Conservation (phyloP, 2,329 filamentous ascomycete genomes). For the Alternaria sp. region DNA sequence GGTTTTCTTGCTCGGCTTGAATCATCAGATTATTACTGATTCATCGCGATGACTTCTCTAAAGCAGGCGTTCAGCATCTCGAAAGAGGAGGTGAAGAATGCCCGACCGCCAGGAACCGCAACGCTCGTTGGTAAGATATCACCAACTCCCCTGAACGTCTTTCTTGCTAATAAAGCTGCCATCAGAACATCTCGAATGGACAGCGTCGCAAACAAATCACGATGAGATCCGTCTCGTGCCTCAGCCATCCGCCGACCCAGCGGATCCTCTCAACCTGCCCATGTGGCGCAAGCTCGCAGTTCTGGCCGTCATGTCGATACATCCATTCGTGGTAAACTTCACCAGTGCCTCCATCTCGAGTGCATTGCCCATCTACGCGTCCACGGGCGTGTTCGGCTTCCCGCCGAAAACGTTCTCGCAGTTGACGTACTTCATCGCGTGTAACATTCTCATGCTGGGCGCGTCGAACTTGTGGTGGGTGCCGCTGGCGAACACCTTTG, state of each 20-base stretch:
- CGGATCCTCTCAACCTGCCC: slow-evolving; percentile 51
- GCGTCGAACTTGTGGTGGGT: slow-evolving; percentile 51
- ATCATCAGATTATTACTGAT: background rate
- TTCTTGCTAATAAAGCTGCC: background rate
- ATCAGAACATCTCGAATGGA: slow-evolving; percentile 38
- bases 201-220: slow-evolving; percentile 37
- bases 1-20: background rate
- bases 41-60: slow-evolving; percentile 41
- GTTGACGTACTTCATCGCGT: slow-evolving; percentile 48
- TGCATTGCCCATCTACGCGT: slow-evolving; percentile 44
- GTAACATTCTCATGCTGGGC: slow-evolving; percentile 49
- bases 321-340: slow-evolving; percentile 49
- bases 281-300: slow-evolving; percentile 46
- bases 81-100: slow-evolving; percentile 48
- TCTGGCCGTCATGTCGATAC: slow-evolving; percentile 47
- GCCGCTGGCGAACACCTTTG: slow-evolving; percentile 50
- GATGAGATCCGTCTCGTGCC: slow-evolving; percentile 50
- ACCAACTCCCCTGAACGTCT: background rate
- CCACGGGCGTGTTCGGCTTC: slow-evolving; percentile 38
- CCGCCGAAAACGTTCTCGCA: slow-evolving; percentile 39
- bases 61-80: slow-evolving; percentile 47
- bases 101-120: slow-evolving; percentile 50
- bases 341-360: slow-evolving; percentile 45
- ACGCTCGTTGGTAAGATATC: slow-evolving; percentile 45
- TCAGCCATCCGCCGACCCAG: slow-evolving; percentile 47